Evolutionary conservation across 2,329 filamentous ascomycete species (phyloP), one percentile per base, ranked within the genome.

Genomic region (Scopulariopsis brevicaulis): DNA sequence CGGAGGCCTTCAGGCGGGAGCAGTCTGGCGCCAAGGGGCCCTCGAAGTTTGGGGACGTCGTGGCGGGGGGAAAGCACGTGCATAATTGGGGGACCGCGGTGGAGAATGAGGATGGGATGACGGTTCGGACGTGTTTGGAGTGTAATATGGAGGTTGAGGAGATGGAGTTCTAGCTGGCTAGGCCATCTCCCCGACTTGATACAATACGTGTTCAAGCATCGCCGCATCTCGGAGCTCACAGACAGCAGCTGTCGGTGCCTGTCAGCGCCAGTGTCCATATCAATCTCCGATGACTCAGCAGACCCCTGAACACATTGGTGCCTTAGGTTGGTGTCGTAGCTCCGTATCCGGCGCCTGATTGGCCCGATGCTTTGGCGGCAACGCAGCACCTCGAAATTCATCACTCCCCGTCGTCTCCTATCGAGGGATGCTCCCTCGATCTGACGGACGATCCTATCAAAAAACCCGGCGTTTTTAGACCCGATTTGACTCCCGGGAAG

Each of bases 31-130:
- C 78, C 2, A 72, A 70, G 1, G 76, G 71, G 22, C 77, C 79
- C 14, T 75, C 73, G 48, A 77, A 76, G 59, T 96, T 96, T 74
- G 91, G 93, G 0, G 90, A 96, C 69, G 79, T 80, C 56, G 78
- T 96, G 25, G 82, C 80, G 4, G 77, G 79, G 6, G 79, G 80
- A 1, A 87, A 82, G 65, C 94, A 99, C 76, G 86, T 91, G 56
- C 94, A 99, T 74, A 88, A 96, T 69, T 99, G 94, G 81, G 86
- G 84, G 0, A 77, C 85, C 60, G 75, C 84, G 37, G 80, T 93
- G 8, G 83, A 86, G 70, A 84, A 83, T 62, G 81, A 81, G 63
- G 79, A 82, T 15, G 93, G 91, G 0, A 83, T 88, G 77, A 89
- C 82, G 48, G 83, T 90, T 58, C 96, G 95, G 79, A 90, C 80